Percentiles rank a stretch among this genome's conserved stretches.
Conservation (phyloP, 75 land plant genomes). For the Ceratopteris richardii region DNA sequence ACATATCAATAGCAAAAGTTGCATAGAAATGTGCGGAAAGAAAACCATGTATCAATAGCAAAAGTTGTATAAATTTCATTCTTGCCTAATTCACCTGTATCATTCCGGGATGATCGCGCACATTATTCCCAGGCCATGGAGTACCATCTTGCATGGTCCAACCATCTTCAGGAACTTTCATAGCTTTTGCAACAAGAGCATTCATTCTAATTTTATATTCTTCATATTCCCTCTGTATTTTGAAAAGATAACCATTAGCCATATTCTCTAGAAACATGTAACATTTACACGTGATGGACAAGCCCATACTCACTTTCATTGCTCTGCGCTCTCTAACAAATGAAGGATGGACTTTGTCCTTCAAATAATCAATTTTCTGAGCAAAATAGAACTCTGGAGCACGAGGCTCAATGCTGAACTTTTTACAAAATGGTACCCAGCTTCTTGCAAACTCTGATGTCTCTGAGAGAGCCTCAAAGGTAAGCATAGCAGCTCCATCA, state of each 20-base stretch:
- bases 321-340: conserved; percentile 61
- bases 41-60: too few relatives aligned
- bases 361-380: conserved; percentile 65
- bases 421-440: conserved; percentile 78
- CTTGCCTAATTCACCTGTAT: conserved; percentile 43
- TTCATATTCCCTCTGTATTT: conserved; percentile 65
- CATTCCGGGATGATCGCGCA: conserved; percentile 66
- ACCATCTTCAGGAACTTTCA: conserved; percentile 59
- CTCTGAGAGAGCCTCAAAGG: conserved; percentile 70
- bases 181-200: conserved; percentile 56
- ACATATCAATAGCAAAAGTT: too few relatives aligned
- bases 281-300: not conserved
- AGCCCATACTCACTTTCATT: conserved; percentile 46
- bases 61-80: too few relatives aligned
- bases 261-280: not conserved
- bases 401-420: conserved; percentile 53
- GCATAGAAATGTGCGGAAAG: too few relatives aligned
- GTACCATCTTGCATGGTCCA: conserved; percentile 79
- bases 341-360: conserved; percentile 51
- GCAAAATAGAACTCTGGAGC: conserved; percentile 70
- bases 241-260: not conserved
- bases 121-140: conserved; percentile 71
- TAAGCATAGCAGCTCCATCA: conserved; percentile 77
- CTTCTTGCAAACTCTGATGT: conserved; percentile 62
- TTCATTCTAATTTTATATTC: conserved; percentile 75